A percentile compares a stretch with the other conserved stretches of the same genome.
Evolutionary conservation across 139 green algal genomes (phyloP).

Genomic region (Axilococcus clingmanii): DNA sequence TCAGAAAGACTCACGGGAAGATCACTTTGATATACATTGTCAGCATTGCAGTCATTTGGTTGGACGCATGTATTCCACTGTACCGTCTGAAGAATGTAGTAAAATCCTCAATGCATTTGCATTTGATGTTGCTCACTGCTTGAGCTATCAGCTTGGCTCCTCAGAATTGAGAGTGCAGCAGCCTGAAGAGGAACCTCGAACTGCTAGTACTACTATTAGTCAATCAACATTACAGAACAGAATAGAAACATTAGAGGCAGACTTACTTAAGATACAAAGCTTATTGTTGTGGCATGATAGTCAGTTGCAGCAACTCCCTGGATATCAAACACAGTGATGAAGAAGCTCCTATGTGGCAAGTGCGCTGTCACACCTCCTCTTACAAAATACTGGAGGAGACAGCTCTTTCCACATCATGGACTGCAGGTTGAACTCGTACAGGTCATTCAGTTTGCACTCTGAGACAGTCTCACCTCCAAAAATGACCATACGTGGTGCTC

Average conservation of each 20-base stretch:
- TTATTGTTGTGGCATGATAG: constrained; percentile 20
- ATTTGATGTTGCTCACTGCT: neutral
- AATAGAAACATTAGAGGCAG: constrained; percentile 5
- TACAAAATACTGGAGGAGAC: neutral
- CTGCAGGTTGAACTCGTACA: constrained; percentile 4
- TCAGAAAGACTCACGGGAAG: neutral
- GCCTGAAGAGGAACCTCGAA: too few relatives aligned
- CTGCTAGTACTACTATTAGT: neutral
- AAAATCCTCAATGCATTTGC: constrained; percentile 6
- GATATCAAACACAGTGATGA: constrained; percentile 9
- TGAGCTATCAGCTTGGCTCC: constrained; percentile 16
- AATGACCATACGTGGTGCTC: constrained; percentile 1
- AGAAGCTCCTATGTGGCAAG: constrained; percentile 8
- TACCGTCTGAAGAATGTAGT: neutral
- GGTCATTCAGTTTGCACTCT: constrained; percentile 18
- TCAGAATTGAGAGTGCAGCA: constrained; percentile 8
- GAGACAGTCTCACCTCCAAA: constrained; percentile 20
- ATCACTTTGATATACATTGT: constrained; percentile 13
- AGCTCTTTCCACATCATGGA: constrained; percentile 11
- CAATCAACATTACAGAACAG: neutral
- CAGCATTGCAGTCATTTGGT: constrained; percentile 3
- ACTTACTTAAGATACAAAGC: constrained; percentile 17
- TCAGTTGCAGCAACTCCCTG: constrained; percentile 12
- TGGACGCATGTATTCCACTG: constrained; percentile 14
- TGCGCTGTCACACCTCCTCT: neutral